Evolutionary conservation across 345 rosid genomes (phyloP).

Genomic region (Eucalyptus guilfoylei): DNA sequence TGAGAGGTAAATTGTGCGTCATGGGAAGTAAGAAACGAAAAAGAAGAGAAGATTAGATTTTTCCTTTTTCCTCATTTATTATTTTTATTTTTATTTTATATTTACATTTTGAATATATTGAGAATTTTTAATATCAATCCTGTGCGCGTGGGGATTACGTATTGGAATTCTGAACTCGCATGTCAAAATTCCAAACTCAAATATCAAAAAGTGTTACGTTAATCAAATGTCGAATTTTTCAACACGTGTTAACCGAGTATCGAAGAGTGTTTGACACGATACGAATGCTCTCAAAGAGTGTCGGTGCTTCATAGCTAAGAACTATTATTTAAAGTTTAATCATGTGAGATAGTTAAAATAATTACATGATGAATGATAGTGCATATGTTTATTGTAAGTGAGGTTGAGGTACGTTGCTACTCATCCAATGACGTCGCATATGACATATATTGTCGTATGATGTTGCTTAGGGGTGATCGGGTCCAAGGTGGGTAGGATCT

Average conservation of each 20-base stretch:
- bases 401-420: not conserved
- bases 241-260: too few species aligned
- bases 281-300: rapidly evolving
- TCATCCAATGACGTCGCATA: not conserved
- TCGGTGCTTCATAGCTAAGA: too few species aligned
- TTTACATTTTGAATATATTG: too few species aligned
- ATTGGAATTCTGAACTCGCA: rapidly evolving
- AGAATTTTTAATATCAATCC: too few species aligned
- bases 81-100: too few species aligned
- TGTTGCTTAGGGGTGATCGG: not conserved
- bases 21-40: too few species aligned
- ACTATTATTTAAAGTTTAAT: not conserved
- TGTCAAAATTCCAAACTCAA: rapidly evolving
- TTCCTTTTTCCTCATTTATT: too few species aligned
- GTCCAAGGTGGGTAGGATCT: too few species aligned
- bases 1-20: too few species aligned
- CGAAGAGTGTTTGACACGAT: rapidly evolving
- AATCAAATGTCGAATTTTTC: too few species aligned
- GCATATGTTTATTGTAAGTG: not conserved
- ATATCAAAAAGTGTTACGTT: too few species aligned
- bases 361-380: not conserved
- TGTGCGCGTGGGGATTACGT: rapidly evolving
- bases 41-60: too few species aligned
- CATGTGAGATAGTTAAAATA: not conserved
- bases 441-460: not conserved